Base-by-base conservation (phyloP, 768 basidiomycete species). In the Boletus sp. region DNA sequence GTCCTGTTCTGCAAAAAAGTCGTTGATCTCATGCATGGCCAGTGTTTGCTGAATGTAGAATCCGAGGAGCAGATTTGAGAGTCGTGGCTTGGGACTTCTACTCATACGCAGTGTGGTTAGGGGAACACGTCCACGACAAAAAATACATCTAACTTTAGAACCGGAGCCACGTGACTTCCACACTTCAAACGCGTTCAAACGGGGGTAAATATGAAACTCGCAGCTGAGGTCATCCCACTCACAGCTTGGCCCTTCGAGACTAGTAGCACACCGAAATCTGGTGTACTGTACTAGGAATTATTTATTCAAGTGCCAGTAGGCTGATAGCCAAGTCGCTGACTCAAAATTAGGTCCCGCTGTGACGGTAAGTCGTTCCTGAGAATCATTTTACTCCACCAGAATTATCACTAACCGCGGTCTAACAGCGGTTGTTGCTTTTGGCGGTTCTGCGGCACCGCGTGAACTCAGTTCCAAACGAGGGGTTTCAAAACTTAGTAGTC, bases 1-100 rank as follows among this genome's bases (percentile, higher is more conserved):
- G 50, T 85, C 80, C 67, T 81, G 82, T 66, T 85, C 84, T 20
- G 66, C 67, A 62, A 81, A 86, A 58, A 83, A 85, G 1, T 71
- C 68, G 11, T 83, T 75, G 12, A 78, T 32, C 54, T 78, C 75
- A 40, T 74, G 66, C 60, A 72, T 68, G 55, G 40, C 17, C 1
- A 12, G 20, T 40, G 10, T n/a, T 18, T 14, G 29, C 47, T 42
- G 28, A 33, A 41, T 15, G 47, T 17, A 7, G 41, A 24, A 14
- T 6, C 5, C n/a, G 32, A 32, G 7, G n/a, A 20, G 17, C 53
- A 11, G 20, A 18, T 30, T 24, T 11, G 44, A 33, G 44, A 10
- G 49, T 28, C 15, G 40, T 36, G 29, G 41, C 11, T 40, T 42
- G 18, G 9, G 24, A 46, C 4, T 30, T 42, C n/a, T 11, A 11